These are phyloP conservation scores for Croton laevigatus DNA, from an alignment of 441 rosid species.

Conservation along the genomic window DNA sequence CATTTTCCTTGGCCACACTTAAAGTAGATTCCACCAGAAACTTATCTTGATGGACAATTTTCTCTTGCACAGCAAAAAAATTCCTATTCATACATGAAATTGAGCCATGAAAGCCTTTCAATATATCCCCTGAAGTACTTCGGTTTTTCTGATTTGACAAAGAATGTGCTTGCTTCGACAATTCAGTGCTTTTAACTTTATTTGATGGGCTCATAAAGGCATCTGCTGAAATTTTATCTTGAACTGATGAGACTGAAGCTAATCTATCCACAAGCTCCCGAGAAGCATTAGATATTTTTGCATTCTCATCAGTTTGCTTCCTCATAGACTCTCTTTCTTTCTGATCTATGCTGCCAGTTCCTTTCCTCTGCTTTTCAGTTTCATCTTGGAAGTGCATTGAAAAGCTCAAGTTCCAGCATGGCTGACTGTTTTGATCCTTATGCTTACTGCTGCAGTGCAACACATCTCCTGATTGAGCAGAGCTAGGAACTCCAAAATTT, in stretches of 20 bases:
- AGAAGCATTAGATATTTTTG: slow-evolving; percentile 20
- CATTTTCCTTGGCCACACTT: slow-evolving; percentile 27
- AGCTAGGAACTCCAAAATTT: slow-evolving; percentile 35
- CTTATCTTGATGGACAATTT: slow-evolving; percentile 23
- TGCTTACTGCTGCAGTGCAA: slow-evolving; percentile 21
- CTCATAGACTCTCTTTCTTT: slow-evolving; percentile 22
- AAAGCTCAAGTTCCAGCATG: slow-evolving; percentile 32
- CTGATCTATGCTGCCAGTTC: slow-evolving; percentile 23
- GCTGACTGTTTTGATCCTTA: slow-evolving; percentile 25
- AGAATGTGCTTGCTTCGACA: slow-evolving; percentile 30
- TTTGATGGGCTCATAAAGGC: slow-evolving; percentile 22
- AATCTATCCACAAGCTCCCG: slow-evolving; percentile 22
- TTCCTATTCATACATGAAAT: slow-evolving; percentile 23
- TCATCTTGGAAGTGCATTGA: slow-evolving; percentile 35
- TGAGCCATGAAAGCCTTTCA: slow-evolving; percentile 17
- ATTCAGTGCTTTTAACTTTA: slow-evolving; percentile 24
- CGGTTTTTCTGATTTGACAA: slow-evolving; percentile 30
- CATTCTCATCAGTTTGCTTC: slow-evolving; percentile 26
- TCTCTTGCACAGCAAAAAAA: slow-evolving; percentile 22
- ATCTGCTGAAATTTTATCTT: slow-evolving; percentile 27
- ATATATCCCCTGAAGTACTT: slow-evolving; percentile 24
- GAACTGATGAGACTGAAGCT: slow-evolving; percentile 21
- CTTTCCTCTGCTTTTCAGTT: slow-evolving; percentile 29
- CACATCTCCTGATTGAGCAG: slow-evolving; percentile 26
- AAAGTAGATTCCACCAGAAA: slow-evolving; percentile 27